Evolutionary conservation across 2,329 filamentous ascomycete species (phyloP).

Genomic region (Clonostachys chloroleuca): DNA sequence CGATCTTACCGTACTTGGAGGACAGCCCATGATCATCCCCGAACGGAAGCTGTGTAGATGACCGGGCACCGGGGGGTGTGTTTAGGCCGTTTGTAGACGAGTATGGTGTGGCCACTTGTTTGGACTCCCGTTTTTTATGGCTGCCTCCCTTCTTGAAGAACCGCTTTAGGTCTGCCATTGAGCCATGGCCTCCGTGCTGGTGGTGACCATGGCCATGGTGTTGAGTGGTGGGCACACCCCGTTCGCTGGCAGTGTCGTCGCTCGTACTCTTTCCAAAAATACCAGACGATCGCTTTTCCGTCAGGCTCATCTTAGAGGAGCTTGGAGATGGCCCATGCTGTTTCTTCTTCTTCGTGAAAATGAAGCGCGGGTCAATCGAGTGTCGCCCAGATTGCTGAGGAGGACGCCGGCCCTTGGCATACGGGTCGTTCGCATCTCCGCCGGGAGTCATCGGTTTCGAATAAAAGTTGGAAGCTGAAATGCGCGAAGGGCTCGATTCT

Average conservation of each 20-base stretch:
- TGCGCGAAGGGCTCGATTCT: constrained; percentile 61
- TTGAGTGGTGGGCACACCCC: constrained; percentile 14
- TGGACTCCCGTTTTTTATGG: constrained; percentile 59
- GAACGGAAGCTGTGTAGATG: constrained; percentile 71
- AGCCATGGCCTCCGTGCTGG: constrained; percentile 47
- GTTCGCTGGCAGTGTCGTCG: constrained; percentile 13
- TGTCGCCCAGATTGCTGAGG: constrained; percentile 60
- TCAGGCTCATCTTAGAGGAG: constrained; percentile 45
- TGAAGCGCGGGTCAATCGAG: constrained; percentile 73
- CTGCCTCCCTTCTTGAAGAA: constrained; percentile 82
- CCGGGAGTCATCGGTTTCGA: constrained; percentile 74
- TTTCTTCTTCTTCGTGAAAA: constrained; percentile 75
- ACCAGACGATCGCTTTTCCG: constrained; percentile 50
- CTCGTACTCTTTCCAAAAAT: constrained; percentile 24
- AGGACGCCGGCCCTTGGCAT: constrained; percentile 75
- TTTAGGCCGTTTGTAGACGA: constrained; percentile 46
- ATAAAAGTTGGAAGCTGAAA: constrained; percentile 58
- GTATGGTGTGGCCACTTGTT: constrained; percentile 45
- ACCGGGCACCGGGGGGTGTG: constrained; percentile 39
- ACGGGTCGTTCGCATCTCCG: constrained; percentile 79
- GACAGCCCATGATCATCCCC: constrained; percentile 88
- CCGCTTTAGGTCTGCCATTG: constrained; percentile 93
- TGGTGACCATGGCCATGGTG: constrained; percentile 8
- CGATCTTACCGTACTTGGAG: constrained; percentile 93
- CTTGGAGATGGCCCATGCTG: constrained; percentile 52